Evolutionary conservation across 2,329 filamentous ascomycete species (phyloP), one percentile per base, ranked within the genome.

Genomic region (Cladosporium halotolerans): DNA sequence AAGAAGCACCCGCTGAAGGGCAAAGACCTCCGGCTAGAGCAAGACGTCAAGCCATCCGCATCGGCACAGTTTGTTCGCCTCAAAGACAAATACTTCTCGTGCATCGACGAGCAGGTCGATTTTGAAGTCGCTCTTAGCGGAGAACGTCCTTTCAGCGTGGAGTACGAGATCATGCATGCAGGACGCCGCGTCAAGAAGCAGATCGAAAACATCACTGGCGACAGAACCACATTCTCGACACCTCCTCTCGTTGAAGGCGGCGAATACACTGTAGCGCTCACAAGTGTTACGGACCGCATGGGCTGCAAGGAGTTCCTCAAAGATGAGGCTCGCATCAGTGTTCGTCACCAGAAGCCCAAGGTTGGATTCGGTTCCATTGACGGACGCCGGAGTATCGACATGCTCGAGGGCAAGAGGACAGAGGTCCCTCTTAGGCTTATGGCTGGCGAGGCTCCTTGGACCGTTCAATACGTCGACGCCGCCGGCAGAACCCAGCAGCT

Each of bases 91-190:
- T 77, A 83, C 56, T 84, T 81, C 62, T 83, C 87, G 45, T 99
- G 93, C 66, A 85, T 97, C 52, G 89, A 93, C 55, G 85, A 95
- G 53, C 78, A 84, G 16, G 82, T 91, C 6, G 80, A 84, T 32
- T 82, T 93, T 28, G 82, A 89, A 53, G 82, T 96, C 38, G 72
- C 78, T 48, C 79, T 97, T 40, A 76, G 83, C 43, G 93, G 95
- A 40, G 90, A 97, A 62, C 79, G 84, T 14, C 93, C 95, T 0
- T 97, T 92, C 77, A 86, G 79, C 18, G 73, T 99, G 38, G 90
- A 97, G 66, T 99, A 95, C 74, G 93, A 97, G 70, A 76, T 96
- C 39, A 81, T 96, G 7, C 88, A 97, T 70, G 88, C 90, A 52
- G 91, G 91, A 52, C 95, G 88, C 71, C 83, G 91, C 50, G 84